Evolutionary conservation across 23 red algal genomes (phyloP).

Genomic region (Cyanidiococcus yangmingshanensis): DNA sequence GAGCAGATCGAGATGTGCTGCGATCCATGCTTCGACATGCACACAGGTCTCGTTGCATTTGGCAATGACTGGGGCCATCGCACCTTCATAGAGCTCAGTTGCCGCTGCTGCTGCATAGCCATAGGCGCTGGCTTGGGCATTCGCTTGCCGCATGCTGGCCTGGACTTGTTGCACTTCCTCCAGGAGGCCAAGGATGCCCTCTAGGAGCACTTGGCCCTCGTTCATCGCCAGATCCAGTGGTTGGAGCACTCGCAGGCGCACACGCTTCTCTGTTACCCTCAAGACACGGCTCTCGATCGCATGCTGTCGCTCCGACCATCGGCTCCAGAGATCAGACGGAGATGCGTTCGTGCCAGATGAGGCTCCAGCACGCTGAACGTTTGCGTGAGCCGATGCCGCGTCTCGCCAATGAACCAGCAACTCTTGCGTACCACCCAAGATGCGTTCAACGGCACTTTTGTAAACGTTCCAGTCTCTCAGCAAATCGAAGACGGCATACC

Average conservation of each 20-base stretch:
- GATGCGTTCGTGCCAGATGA: neutral
- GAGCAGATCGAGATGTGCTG: neutral
- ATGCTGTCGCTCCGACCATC: neutral
- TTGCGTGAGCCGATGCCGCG: neutral
- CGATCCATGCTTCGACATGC: neutral
- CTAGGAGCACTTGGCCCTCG: slow-evolving; percentile 1
- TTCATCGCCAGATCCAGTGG: neutral
- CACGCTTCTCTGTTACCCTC: neutral
- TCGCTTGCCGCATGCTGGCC: neutral
- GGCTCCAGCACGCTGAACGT: neutral
- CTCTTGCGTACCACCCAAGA: neutral
- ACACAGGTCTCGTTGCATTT: neutral
- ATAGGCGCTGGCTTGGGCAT: neutral
- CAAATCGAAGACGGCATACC: neutral
- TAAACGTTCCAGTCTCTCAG: neutral
- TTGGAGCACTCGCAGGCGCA: neutral
- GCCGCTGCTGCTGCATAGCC: neutral
- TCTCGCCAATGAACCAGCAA: neutral
- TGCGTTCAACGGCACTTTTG: neutral
- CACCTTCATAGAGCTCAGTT: neutral
- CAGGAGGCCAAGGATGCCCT: neutral
- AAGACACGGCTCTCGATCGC: neutral
- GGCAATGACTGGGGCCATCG: neutral
- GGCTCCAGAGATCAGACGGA: neutral
- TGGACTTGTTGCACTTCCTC: neutral